Base-by-base conservation (phyloP, 1,284 basidiomycete genomes). In the Cystobasidiaceae sp. region DNA sequence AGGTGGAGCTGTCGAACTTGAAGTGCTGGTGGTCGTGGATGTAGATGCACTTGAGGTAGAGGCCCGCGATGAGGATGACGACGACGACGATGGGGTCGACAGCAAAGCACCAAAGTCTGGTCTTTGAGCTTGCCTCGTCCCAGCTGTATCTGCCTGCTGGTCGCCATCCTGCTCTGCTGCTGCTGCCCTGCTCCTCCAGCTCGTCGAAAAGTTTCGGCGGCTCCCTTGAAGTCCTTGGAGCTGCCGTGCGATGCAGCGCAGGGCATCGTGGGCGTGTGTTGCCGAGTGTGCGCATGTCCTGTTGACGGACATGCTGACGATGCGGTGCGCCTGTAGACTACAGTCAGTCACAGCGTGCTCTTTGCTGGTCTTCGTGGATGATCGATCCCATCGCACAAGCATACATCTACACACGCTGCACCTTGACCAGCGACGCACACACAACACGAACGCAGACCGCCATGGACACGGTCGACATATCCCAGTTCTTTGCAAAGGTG, bases 401-500 rank as follows among this genome's bases (percentile, higher is more conserved):
- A n/a, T n/a, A n/a, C n/a, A n/a, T n/a, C n/a, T n/a, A n/a, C n/a
- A n/a, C n/a, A n/a, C n/a, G n/a, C n/a, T n/a, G n/a, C 25, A 45
- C 25, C 15, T 54, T 30, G 33, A 33, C 11, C 51, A 37, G 15
- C 51, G 11, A 23, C 9, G 32, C 27, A 21, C 49, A 17, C 8
- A 15, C 51, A 33, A 19, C 51, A 37, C 23, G 33, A 11, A 21
- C 49, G 11, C 8, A 15, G 27, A 19, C 34, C 4, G 7, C 5
- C 34, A 64, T 56, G 28, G 56, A 64, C 51, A 51, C 55, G 21
- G 51, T 64, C 51, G 43, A 55, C 25, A 45, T 64, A 25, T 34
- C 39, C 23, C 51, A 27, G n/a, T 64, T 64, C 44, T 51, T 64
- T 21, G 55, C 61, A 44, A 41, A 64, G 60, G 60, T 54, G 39